Base-by-base conservation (phyloP, 148 eudicot species). In the Hydrangea macrophylla region DNA sequence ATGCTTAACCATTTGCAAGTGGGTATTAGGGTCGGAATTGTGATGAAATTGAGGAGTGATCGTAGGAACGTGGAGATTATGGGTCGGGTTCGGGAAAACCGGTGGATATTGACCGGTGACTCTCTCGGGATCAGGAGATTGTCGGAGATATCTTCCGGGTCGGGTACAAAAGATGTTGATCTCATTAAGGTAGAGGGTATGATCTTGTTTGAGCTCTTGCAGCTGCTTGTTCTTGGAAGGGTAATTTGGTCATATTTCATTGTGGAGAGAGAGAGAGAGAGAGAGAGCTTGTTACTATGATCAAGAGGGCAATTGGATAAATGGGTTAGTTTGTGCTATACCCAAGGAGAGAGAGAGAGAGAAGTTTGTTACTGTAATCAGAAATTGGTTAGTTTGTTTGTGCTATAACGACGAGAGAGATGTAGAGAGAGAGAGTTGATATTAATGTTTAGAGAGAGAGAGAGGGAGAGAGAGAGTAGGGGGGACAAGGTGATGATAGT, bases 31-130 rank as follows among this genome's bases (percentile, higher is more conserved):
- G 79, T 1, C 2, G 84, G 79, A 69, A 80, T 65, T 60, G 86
- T 66, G 75, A 82, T 66, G 55, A 88, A 39, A 59, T 57, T 72
- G 75, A 88, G 63, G 75, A 90, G 59, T 1, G 91, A 86, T 2
- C 82, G 85, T 61, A 88, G 73, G 62, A 85, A 70, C n/a, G 86
- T 1, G 58, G 89, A 55, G 20, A 84, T 0, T 1, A 62, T 15
- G 44, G 64, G 24, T 6, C 85, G 84, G 69, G 78, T 56, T 23
- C 42, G 63, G 1, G 60, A 50, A 40, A 69, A 51, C 39, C 67
- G 67, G 23, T 78, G 75, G 25, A 68, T 60, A 0, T 65, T 33
- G n/a, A 71, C 57, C 33, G 81, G 23, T 9, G 76, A 59, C 58
- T 2, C 23, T 39, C 42, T 64, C 1, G 11, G 42, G 60, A 48